Base-by-base conservation (phyloP, 257 asterid species). In the Fraxinus americana region DNA sequence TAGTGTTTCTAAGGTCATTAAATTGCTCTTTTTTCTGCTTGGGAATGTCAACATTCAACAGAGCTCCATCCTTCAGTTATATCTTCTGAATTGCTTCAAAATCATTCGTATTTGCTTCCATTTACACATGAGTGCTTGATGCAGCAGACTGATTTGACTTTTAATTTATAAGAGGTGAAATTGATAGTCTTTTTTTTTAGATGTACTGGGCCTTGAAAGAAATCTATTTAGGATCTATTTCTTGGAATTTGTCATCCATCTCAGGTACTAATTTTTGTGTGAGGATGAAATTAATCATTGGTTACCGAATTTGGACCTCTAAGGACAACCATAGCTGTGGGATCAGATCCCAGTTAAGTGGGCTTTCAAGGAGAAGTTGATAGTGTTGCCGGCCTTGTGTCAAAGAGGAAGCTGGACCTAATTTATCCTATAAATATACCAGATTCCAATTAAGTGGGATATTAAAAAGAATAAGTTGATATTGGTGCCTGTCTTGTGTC, bases 1-100 rank as follows among this genome's bases (percentile, higher is more conserved):
- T 72, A 81, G 75, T 76, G 78, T 82, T n/a, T n/a, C n/a, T n/a
- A n/a, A n/a, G n/a, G n/a, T 69, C 57, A 66, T 77, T 19, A 36
- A n/a, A 59, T 23, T 1, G 66, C 61, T 65, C n/a, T 41, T 13
- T 4, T 71, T 48, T 41, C 54, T 68, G 13, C 61, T 72, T 19
- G 63, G 39, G 12, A n/a, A 52, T 12, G 9, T 54, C 25, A 59
- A 48, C 9, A 29, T 32, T 36, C 32, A 19, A 4, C 13, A 43
- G 23, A 21, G 8, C 72, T 73, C 78, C 36, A 67, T 7, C 65
- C 34, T 29, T 75, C 25, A 17, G 14, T 76, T 79, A 75, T 61
- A 75, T 74, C 54, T 65, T 45, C 74, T 75, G 32, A 45, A 17
- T 70, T 54, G 72, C 41, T 43, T 67, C 72, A 12, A 69, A 27